Evolutionary conservation across 352 stramenopile species (phyloP), one percentile per base, ranked within the genome.

Genomic region (Elongisporangium anandrum): DNA sequence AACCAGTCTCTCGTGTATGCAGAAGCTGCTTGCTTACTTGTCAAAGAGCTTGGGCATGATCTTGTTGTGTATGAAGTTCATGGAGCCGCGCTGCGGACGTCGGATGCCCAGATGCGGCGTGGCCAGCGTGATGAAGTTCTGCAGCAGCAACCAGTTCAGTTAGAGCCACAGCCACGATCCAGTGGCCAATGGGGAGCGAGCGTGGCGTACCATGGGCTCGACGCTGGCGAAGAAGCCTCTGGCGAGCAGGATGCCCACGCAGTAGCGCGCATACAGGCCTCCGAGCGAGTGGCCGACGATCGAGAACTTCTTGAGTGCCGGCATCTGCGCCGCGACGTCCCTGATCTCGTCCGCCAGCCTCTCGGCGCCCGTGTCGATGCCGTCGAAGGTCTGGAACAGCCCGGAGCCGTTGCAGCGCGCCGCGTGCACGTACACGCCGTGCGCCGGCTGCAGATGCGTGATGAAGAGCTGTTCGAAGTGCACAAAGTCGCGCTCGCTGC

Each of bases 91-190:
- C 54, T 75, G 71, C 24, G 85, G 77, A 19, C 78, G 77, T 22
- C 82, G 80, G 23, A 89, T 88, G 50, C 85, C 85, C 54, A 94
- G 62, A 48, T 94, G 82, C n/a, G 85, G 84, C 29, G 80, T 81
- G 47, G 84, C 84, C 38, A 94, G 64, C 39, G 84, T 87, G 52
- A 94, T 79, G 47, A 94, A 90, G 62, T 92, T 94, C 85, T 94
- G 63, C 38, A 60, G 0, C 34, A 57, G n/a, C 10, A 45, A 58
- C 19, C 6, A 23, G 41, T 20, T 54, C 13, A 56, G 24, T 34
- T 34, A 34, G 24, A 3, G 24, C 24, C 7, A 8, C 24, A 34
- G 24, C 24, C 3, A 7, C 7, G 24, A 34, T 29, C 9, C 12
- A 58, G 16, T 24, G 16, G 45, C 54, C 17, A 19, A 41, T n/a